These are phyloP conservation scores for Tetrahymena malaccensis DNA, from an alignment of 73 alveolate genomes.

Conservation along the genomic window DNA sequence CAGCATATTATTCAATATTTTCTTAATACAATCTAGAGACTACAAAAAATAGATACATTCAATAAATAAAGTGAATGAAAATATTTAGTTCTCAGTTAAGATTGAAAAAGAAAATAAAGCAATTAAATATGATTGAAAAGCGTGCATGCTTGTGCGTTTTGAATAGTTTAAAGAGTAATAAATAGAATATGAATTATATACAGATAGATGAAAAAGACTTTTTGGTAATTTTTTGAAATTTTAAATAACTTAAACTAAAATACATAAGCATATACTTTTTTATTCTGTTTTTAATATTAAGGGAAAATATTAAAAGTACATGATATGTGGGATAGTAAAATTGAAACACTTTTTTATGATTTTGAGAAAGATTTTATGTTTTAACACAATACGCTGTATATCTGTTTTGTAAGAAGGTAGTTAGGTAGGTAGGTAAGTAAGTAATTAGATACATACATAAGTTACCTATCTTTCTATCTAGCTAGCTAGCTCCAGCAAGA, in stretches of 20 bases:
- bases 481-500: not conserved
- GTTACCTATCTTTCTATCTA: not conserved
- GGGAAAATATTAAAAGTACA: not conserved
- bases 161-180: not conserved
- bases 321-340: not conserved
- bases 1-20: not conserved
- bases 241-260: not conserved
- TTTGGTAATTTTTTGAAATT: not conserved
- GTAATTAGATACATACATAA: no score
- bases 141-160: not conserved
- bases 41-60: not conserved
- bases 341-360: not conserved
- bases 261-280: not conserved
- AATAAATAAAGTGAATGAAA: not conserved
- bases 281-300: not conserved
- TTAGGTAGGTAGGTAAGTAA: no score
- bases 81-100: not conserved
- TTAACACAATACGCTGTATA: not conserved
- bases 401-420: not conserved
- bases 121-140: not conserved
- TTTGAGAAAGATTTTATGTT: not conserved
- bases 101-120: not conserved
- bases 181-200: not conserved
- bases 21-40: not conserved
- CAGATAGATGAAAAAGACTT: not conserved